Percentiles rank a stretch among this genome's conserved stretches.
phyloP scores from a whole-genome alignment of 371 early-diverging fungal genomes.

The Syncephalastrum racemosum region DNA sequence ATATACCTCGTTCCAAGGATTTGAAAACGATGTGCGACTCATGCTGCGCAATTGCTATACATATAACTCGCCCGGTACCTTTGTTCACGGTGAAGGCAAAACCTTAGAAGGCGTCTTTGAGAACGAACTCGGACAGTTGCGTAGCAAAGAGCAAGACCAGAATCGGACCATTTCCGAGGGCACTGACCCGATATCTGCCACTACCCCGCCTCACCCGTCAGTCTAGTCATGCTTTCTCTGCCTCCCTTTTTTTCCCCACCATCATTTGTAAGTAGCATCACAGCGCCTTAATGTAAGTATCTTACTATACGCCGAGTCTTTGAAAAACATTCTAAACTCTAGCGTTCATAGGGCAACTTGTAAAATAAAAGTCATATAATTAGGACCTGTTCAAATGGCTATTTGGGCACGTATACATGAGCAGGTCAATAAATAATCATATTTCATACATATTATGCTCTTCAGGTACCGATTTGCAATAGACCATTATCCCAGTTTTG shows the following conservation, averaged over 20 bases:
- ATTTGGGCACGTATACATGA: too few relatives aligned
- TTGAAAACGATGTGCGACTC: conserved; percentile 66
- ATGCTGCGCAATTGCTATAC: conserved; percentile 58
- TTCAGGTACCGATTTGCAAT: too few relatives aligned
- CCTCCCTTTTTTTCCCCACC: too few relatives aligned
- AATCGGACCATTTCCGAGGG: conserved; percentile 55
- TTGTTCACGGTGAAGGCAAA: conserved; percentile 50
- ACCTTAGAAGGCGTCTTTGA: conserved; percentile 44
- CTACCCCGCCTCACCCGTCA: conserved; percentile 6
- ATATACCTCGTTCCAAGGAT: conserved; percentile 54
- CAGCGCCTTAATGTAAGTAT: conserved; percentile 1
- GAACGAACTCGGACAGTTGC: conserved; percentile 37
- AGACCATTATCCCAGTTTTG: too few relatives aligned
- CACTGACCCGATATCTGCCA: conserved; percentile 16
- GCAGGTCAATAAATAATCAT: too few relatives aligned
- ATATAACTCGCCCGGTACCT: conserved; percentile 50
- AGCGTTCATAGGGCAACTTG: neutral
- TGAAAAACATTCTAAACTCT: neutral
- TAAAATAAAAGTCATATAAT: too few relatives aligned
- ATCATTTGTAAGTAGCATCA: neutral
- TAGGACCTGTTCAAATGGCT: too few relatives aligned
- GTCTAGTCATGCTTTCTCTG: conserved; percentile 1
- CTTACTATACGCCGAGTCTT: too few relatives aligned
- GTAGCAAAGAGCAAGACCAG: conserved; percentile 37
- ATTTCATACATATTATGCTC: too few relatives aligned